Percentiles rank a stretch among this genome's conserved stretches.
phyloP scores from a whole-genome alignment of 345 rosid species.

The Eucalyptus cloeziana region DNA sequence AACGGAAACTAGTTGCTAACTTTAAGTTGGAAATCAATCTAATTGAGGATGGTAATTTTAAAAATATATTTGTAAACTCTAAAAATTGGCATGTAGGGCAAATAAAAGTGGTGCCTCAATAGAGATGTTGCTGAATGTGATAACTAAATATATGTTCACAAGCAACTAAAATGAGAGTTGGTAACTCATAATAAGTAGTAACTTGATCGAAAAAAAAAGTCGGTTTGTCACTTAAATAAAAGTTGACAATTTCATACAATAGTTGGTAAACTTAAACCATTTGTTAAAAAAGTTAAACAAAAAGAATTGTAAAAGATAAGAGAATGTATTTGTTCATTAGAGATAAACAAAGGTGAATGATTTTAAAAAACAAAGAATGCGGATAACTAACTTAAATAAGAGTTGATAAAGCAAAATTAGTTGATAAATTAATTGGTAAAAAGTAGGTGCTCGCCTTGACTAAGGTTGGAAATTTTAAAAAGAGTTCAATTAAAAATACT shows the following conservation, averaged over 20 bases:
- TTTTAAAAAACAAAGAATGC: too few relatives aligned
- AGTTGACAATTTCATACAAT: not conserved
- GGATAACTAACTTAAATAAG: not conserved
- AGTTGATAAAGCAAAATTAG: not conserved
- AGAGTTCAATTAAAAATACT: not conserved
- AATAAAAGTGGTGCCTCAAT: not conserved
- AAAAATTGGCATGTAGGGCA: not conserved
- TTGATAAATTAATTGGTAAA: too few relatives aligned
- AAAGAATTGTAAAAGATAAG: too few relatives aligned
- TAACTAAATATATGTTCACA: not conserved
- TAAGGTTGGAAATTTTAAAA: not conserved
- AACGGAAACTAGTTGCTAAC: not conserved
- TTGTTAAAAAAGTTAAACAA: not conserved
- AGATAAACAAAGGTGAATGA: not conserved
- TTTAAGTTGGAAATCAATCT: not conserved
- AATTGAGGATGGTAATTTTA: not conserved
- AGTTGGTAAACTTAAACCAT: not conserved
- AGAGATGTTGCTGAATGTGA: not conserved
- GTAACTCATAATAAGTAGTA: not conserved
- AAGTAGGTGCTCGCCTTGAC: not conserved
- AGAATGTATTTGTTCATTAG: not conserved
- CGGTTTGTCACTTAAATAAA: not conserved
- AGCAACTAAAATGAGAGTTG: not conserved
- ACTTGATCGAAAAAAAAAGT: not conserved
- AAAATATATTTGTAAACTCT: not conserved